A percentile compares a stretch with the other conserved stretches of the same genome.
Evolutionary conservation across 2,329 filamentous ascomycete species (phyloP).

Genomic region (Gyromitra esculenta): DNA sequence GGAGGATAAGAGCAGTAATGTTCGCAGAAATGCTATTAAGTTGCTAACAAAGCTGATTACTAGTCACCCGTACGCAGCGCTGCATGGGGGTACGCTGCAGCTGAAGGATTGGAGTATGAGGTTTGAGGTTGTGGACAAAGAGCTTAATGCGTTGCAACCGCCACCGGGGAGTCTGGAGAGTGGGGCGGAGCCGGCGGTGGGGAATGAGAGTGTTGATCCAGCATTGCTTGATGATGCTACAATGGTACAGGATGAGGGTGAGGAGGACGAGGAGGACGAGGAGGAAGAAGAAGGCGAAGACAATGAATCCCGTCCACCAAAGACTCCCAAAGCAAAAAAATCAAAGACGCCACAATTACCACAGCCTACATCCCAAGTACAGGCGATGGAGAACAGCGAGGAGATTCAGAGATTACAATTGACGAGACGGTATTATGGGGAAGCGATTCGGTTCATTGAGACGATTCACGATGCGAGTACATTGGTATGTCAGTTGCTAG

Average conservation of each 20-base stretch:
- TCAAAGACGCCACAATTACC: conserved; percentile 10
- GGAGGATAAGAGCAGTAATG: conserved; percentile 98
- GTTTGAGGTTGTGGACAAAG: conserved; percentile 81
- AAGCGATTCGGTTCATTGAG: conserved; percentile 92
- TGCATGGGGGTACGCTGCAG: conserved; percentile 87
- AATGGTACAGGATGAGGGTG: conserved; percentile 72
- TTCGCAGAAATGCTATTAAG: conserved; percentile 93
- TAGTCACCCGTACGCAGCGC: conserved; percentile 90
- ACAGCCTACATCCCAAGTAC: conserved; percentile 71
- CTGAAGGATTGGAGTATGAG: conserved; percentile 85
- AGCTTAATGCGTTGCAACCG: conserved; percentile 82
- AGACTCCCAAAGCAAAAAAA: conserved; percentile 65
- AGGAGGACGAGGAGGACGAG: conserved; percentile 80
- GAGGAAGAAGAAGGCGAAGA: conserved; percentile 77
- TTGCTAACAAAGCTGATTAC: conserved; percentile 86
- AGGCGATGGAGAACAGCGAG: conserved; percentile 75
- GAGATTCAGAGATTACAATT: conserved; percentile 86
- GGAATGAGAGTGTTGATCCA: conserved; percentile 76
- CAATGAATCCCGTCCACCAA: conserved; percentile 75
- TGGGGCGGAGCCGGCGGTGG: conserved; percentile 65
- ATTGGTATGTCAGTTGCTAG: conserved; percentile 84
- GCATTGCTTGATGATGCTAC: conserved; percentile 88
- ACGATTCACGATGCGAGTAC: conserved; percentile 84
- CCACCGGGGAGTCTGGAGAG: conserved; percentile 62
- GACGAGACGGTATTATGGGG: conserved; percentile 89